phyloP scores from a whole-genome alignment of 1,284 basidiomycete genomes.

The Tremellales sp. region DNA sequence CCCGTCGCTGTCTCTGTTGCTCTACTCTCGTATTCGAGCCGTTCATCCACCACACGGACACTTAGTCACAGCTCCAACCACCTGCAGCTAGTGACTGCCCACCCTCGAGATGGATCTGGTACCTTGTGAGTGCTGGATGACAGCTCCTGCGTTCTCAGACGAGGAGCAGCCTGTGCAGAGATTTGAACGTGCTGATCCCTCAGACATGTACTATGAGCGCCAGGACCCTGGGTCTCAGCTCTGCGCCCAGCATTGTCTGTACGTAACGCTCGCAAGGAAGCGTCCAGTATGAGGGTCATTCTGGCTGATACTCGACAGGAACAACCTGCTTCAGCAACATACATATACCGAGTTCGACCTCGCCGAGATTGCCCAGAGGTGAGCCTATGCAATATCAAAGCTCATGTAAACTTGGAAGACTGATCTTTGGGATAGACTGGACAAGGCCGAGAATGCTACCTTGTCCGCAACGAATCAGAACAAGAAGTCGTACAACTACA shows the following conservation, averaged over 20 bases:
- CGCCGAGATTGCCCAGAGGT: slow-evolving; percentile 64
- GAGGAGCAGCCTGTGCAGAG: too few species aligned
- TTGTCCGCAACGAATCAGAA: slow-evolving; percentile 36
- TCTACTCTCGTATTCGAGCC: too few species aligned
- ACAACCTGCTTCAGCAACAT: slow-evolving; percentile 51
- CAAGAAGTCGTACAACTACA: slow-evolving; percentile 70
- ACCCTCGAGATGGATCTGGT: slow-evolving; percentile 43
- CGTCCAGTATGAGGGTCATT: not conserved
- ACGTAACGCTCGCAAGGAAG: slow-evolving; percentile 2
- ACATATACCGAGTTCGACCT: slow-evolving; percentile 77
- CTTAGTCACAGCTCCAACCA: not conserved
- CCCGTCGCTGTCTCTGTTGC: too few species aligned
- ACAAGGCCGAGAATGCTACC: slow-evolving; percentile 49
- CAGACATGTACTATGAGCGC: slow-evolving; percentile 45
- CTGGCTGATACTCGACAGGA: slow-evolving; percentile 22
- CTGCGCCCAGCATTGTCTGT: slow-evolving; percentile 51
- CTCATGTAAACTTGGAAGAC: not conserved
- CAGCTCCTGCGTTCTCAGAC: not conserved
- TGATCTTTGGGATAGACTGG: slow-evolving; percentile 45
- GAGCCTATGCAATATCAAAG: slow-evolving; percentile 30
- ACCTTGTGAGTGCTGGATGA: slow-evolving; percentile 28
- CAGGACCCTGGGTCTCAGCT: slow-evolving; percentile 49
- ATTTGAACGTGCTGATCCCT: not conserved
- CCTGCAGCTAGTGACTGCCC: not conserved
- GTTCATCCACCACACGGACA: too few species aligned